Conservation (phyloP, 2,329 filamentous ascomycete species). For the Fusarium stilboides region DNA sequence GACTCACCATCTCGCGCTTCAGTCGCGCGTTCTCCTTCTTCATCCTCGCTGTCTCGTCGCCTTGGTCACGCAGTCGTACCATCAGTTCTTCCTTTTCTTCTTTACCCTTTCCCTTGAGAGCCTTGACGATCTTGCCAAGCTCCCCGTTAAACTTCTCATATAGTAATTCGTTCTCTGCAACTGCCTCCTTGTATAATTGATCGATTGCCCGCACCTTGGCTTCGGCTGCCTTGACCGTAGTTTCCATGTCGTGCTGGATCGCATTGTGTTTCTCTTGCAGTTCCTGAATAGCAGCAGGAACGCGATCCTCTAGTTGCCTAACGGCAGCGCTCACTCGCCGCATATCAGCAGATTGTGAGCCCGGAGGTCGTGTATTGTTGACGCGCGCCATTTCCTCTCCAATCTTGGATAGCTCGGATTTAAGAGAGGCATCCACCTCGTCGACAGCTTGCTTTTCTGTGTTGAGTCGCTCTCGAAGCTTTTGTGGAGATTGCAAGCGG, state of each 20-base stretch:
- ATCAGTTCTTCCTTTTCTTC: conserved; percentile 86
- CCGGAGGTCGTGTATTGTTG: conserved; percentile 56
- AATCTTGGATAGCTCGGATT: conserved; percentile 84
- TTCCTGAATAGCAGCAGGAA: conserved; percentile 73
- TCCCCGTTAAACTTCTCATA: conserved; percentile 96
- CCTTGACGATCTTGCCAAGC: conserved; percentile 84
- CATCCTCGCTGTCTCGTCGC: conserved; percentile 82
- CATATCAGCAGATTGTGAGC: conserved; percentile 58
- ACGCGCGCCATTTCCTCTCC: conserved; percentile 81
- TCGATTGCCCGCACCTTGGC: conserved; percentile 86
- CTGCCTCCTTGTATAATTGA: conserved; percentile 88
- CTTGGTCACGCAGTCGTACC: conserved; percentile 76
- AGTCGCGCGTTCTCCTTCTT: conserved; percentile 90
- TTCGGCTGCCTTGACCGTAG: conserved; percentile 80
- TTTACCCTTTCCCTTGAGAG: conserved; percentile 78
- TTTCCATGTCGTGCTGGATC: conserved; percentile 80
- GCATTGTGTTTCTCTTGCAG: conserved; percentile 73
- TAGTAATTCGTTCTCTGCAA: conserved; percentile 91
- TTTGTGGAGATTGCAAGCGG: conserved; percentile 79
- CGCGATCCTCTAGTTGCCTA: conserved; percentile 75
- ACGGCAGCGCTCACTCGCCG: conserved; percentile 71
- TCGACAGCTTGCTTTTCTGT: conserved; percentile 83
- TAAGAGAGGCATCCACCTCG: conserved; percentile 77
- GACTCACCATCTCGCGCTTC: conserved; percentile 84
- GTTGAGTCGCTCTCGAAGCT: conserved; percentile 86